Evolutionary conservation across 2,329 filamentous ascomycete genomes (phyloP).

Genomic region (Colletotrichum noveboracense): DNA sequence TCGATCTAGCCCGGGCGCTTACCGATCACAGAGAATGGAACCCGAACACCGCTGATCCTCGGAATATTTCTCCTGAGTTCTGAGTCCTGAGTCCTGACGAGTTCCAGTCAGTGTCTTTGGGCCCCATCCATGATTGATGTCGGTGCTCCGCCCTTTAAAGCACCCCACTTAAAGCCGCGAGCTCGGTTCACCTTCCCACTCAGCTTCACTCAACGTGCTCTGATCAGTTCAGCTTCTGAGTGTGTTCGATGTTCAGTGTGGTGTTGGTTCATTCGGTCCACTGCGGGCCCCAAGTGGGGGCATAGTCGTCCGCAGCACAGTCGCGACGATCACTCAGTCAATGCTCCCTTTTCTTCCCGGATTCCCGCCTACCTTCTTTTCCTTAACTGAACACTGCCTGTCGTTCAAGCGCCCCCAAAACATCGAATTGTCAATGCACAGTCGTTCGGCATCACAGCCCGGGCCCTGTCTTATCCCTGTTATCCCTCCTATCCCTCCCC

Average conservation of each 20-base stretch:
- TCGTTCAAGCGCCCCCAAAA: neutral
- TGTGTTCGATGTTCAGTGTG: neutral
- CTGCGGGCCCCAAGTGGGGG: neutral
- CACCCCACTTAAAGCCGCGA: neutral
- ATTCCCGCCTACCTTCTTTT: neutral
- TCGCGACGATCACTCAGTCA: neutral
- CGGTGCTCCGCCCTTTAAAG: neutral
- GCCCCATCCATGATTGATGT: neutral
- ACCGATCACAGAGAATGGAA: neutral
- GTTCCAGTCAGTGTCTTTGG: neutral
- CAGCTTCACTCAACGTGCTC: neutral
- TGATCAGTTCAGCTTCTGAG: neutral
- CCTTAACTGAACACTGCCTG: neutral
- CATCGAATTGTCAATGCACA: neutral
- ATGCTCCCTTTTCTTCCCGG: neutral
- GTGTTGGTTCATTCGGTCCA: neutral
- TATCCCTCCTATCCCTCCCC: neutral
- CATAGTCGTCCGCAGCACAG: neutral
- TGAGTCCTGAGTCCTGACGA: too few relatives aligned
- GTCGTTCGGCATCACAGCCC: neutral
- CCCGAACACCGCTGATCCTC: neutral
- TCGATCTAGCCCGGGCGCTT: conserved; percentile 6
- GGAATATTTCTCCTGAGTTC: neutral
- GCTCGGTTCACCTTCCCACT: neutral
- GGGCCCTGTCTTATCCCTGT: neutral